phyloP scores from a whole-genome alignment of 441 rosid species.

The Aquilaria agallochum region DNA sequence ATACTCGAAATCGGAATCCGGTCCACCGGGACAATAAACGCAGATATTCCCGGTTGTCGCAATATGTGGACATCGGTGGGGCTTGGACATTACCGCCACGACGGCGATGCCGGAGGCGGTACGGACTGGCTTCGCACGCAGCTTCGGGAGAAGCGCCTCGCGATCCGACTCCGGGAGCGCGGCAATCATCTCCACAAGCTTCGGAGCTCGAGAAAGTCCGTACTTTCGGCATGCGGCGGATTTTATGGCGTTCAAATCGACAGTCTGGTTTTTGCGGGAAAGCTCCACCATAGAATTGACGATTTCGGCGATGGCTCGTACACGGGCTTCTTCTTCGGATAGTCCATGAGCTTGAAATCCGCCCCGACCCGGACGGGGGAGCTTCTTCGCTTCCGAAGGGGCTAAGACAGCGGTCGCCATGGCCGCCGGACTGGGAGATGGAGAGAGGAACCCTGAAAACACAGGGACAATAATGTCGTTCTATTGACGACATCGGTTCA shows the following conservation, averaged over 20 bases:
- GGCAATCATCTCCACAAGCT: slow-evolving; percentile 98
- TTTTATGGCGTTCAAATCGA: slow-evolving; percentile 89
- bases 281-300: slow-evolving; percentile 91
- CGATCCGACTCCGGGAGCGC: slow-evolving; percentile 95
- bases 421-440: slow-evolving; percentile 2
- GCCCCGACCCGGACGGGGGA: slow-evolving; percentile 84
- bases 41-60: slow-evolving; percentile 99
- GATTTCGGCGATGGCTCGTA: slow-evolving; percentile 88
- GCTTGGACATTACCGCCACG: slow-evolving; percentile 99
- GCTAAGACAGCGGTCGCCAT: slow-evolving; percentile 60
- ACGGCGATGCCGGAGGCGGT: slow-evolving; percentile 98
- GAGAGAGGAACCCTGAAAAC: neutral
- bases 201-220: slow-evolving; percentile 91
- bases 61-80: slow-evolving; percentile 96
- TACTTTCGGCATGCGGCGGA: slow-evolving; percentile 93
- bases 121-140: slow-evolving; percentile 95
- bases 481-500: too few species aligned
- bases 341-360: slow-evolving; percentile 85
- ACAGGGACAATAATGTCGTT: too few species aligned
- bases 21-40: slow-evolving; percentile 98
- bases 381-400: slow-evolving; percentile 49
- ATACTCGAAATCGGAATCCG: slow-evolving; percentile 98
- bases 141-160: slow-evolving; percentile 84
- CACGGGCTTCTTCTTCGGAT: slow-evolving; percentile 92
- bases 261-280: slow-evolving; percentile 84